Base-by-base conservation (phyloP, 2,329 filamentous ascomycete species). In the Talaromyces sp. region DNA sequence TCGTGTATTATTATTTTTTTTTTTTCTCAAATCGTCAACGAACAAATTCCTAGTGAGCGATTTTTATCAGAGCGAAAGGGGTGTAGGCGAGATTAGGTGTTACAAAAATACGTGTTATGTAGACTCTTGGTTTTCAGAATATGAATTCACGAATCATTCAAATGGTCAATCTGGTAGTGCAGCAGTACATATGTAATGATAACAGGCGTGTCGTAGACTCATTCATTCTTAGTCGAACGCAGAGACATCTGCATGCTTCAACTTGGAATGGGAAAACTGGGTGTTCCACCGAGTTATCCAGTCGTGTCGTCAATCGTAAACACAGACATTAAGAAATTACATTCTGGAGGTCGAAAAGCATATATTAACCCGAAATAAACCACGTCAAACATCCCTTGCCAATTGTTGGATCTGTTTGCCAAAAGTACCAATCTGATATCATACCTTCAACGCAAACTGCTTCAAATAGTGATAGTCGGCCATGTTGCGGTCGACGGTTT, bases 391-490 rank as follows among this genome's bases (percentile, higher is more conserved):
- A 29, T 19, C 19, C 13, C 21, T n/a, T 29, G 24, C 26, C 14
- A 29, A 24, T 13, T 24, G 43, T 4, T 21, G 19, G n/a, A 49
- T 49, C 49, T 29, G 26, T 27, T 27, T 29, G 49, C 17, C 24
- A 8, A n/a, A 52, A 27, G 17, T 19, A n/a, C n/a, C n/a, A n/a
- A 19, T n/a, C n/a, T 21, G 41, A 7, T 26, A 55, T 64, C 70
- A 77, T 27, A 78, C 75, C 71, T 82, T 84, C 71, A 87, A 79
- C 64, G 83, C 83, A 71, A 86, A 88, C 68, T 85, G 82, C 81
- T 87, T 87, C 75, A 88, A 68, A 68, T 87, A 86, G 68, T 86
- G 79, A 69, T 87, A 88, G 69, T 86, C 80, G 60, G 75, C 78
- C 69, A 87, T 81, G 69, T 84, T 86, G 58, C 76, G 79, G 58